Percentiles rank a stretch among this genome's conserved stretches.
Conservation (phyloP, 106 monocot genomes). For the Dioscorea alata region DNA sequence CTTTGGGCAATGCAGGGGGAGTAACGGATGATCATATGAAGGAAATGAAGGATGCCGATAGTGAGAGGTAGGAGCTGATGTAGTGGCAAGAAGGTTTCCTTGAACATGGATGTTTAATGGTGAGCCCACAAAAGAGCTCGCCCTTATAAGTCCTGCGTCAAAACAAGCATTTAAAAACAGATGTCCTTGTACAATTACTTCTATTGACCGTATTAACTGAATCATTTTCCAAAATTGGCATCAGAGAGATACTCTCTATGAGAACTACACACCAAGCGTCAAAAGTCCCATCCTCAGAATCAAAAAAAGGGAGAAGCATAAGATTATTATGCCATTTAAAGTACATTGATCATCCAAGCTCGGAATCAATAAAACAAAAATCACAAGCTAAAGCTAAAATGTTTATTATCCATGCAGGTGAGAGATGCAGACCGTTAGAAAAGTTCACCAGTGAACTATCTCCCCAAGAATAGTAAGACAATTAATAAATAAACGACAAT, state of each 20-base stretch:
- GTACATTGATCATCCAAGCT: neutral
- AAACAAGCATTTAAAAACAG: conserved; percentile 69
- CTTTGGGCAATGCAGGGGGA: conserved; percentile 29
- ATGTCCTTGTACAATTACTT: conserved; percentile 15
- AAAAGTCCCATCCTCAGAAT: neutral
- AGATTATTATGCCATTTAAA: neutral
- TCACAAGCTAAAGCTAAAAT: no score
- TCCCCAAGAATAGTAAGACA: no score
- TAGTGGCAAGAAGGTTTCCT: conserved; percentile 51
- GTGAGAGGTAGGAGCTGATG: conserved; percentile 39
- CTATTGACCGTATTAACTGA: neutral
- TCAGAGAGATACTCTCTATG: neutral
- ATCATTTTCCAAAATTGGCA: neutral
- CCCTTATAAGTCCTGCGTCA: conserved; percentile 69
- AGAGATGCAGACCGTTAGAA: no score
- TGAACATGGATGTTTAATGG: conserved; percentile 38
- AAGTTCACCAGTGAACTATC: no score
- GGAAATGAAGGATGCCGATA: conserved; percentile 46
- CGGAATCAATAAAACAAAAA: no score
- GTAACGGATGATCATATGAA: conserved; percentile 46
- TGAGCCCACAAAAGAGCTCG: conserved; percentile 52
- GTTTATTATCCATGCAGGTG: no score
- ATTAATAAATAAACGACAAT: no score
- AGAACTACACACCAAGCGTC: neutral
- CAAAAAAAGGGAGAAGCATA: neutral